A percentile compares a stretch with the other conserved stretches of the same genome.
phyloP scores from a whole-genome alignment of 768 basidiomycete genomes.

The Tricholoma hemisulphureum region DNA sequence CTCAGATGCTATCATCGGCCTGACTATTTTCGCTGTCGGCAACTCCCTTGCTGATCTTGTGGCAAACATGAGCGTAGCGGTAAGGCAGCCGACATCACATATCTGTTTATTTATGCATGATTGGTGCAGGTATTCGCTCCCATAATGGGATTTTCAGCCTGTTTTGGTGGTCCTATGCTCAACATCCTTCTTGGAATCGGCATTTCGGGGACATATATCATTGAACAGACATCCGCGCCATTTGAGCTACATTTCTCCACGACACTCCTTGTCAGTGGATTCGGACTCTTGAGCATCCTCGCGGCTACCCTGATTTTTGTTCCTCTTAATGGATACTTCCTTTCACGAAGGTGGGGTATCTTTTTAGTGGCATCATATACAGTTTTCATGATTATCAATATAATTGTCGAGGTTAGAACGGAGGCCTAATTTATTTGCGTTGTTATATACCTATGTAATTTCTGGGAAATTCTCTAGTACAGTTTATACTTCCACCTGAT shows the following conservation, averaged over 20 bases:
- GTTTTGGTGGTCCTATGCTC: conserved; percentile 91
- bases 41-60: conserved; percentile 97
- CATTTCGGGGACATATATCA: conserved; percentile 85
- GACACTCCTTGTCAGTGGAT: conserved; percentile 79
- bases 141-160: conserved; percentile 94
- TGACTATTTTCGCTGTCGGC: conserved; percentile 95
- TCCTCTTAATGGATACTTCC: conserved; percentile 77
- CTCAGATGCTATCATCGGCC: conserved; percentile 94
- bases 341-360: conserved; percentile 80
- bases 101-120: background rate
- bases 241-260: conserved; percentile 76
- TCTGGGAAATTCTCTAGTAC: no score
- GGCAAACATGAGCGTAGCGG: conserved; percentile 94
- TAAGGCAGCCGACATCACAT: conserved; percentile 31
- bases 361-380: conserved; percentile 74
- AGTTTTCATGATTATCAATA: conserved; percentile 73
- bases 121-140: conserved; percentile 69
- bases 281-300: conserved; percentile 79
- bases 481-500: no score
- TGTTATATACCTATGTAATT: background rate
- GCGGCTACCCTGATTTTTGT: conserved; percentile 77
- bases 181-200: conserved; percentile 91
- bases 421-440: conserved; percentile 2
- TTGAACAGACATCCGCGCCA: conserved; percentile 57
- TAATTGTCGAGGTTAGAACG: conserved; percentile 69